Conservation (phyloP, 305 asterid species). For the Rubia tinctorum region DNA sequence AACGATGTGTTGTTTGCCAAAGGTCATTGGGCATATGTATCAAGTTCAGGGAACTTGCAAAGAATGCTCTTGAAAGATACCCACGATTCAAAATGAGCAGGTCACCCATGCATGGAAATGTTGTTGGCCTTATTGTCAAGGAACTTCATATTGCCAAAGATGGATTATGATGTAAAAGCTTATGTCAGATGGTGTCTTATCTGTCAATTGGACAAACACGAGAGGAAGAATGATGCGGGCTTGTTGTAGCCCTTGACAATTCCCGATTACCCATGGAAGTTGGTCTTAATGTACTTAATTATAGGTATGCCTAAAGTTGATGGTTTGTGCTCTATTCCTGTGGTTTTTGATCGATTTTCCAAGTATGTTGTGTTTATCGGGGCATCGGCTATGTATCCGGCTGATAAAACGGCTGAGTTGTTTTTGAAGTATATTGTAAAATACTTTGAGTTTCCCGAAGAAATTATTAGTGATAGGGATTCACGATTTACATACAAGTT, state of each 20-base stretch:
- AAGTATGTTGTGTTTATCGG: slow-evolving; percentile 1
- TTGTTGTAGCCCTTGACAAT: too few species aligned
- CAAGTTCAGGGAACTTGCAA: background rate
- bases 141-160: background rate
- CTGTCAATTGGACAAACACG: too few species aligned
- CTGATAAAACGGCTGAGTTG: background rate
- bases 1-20: background rate
- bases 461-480: too few species aligned
- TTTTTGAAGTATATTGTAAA: too few species aligned
- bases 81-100: background rate
- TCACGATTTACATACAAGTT: too few species aligned
- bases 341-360: background rate
- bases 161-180: background rate
- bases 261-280: background rate
- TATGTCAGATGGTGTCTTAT: too few species aligned
- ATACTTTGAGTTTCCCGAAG: too few species aligned
- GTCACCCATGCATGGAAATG: background rate
- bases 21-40: background rate
- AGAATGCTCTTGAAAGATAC: too few species aligned
- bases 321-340: background rate
- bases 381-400: background rate
- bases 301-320: background rate
- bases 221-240: too few species aligned
- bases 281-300: too few species aligned
- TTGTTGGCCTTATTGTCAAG: background rate